Evolutionary conservation across 106 monocot species (phyloP).

Genomic region (Dendrobium chrysotoxum): DNA sequence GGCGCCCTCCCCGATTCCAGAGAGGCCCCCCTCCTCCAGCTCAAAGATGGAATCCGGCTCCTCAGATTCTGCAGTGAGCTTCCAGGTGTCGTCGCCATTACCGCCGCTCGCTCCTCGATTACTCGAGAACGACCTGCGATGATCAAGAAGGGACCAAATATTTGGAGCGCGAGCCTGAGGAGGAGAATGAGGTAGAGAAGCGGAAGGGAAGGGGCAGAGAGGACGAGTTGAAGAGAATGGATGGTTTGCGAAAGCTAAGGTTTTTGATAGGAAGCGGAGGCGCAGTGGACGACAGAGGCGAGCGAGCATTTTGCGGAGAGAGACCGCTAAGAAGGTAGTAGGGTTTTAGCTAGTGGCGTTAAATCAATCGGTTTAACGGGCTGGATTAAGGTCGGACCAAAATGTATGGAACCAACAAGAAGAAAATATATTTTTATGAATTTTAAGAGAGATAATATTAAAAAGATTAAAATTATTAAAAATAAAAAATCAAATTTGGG

Average conservation of each 20-base stretch:
- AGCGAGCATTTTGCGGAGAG: conserved; percentile 34
- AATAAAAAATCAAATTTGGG: no score
- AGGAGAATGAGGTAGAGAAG: background rate
- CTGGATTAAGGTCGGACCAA: no score
- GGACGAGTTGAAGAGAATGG: background rate
- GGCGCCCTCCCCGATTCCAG: conserved; percentile 20
- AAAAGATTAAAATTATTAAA: no score
- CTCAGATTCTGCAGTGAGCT: conserved; percentile 29
- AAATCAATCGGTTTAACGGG: no score
- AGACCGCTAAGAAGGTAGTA: background rate
- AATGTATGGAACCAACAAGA: no score
- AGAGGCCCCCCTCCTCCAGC: conserved; percentile 14
- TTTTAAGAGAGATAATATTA: no score
- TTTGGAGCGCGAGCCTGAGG: background rate
- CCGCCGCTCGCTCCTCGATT: conserved; percentile 14
- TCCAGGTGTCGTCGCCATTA: conserved; percentile 35
- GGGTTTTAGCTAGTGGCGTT: background rate
- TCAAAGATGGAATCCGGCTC: conserved; percentile 29
- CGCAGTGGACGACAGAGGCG: conserved; percentile 22
- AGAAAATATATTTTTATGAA: no score
- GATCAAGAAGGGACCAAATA: background rate
- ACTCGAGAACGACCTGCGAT: conserved; percentile 24
- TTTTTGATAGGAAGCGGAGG: conserved; percentile 21
- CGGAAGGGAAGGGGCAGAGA: background rate
- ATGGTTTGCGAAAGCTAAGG: conserved; percentile 2